Evolutionary conservation across 2,329 filamentous ascomycete species (phyloP).

Genomic region (Diaporthe helianthi): DNA sequence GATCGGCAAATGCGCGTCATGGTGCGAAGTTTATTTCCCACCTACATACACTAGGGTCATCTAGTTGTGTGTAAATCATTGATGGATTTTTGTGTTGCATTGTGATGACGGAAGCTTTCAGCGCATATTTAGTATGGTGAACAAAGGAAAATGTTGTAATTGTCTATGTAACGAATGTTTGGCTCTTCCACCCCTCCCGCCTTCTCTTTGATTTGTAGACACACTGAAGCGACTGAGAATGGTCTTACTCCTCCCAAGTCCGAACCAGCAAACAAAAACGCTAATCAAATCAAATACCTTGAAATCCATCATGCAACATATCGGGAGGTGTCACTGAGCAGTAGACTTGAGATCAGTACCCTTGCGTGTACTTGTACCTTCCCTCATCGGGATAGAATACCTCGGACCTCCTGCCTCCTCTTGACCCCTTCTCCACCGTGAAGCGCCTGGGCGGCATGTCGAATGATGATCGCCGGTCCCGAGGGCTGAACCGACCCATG

Average conservation of each 20-base stretch:
- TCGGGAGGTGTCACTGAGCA: not conserved
- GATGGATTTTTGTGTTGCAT: not conserved
- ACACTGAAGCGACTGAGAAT: conserved; percentile 7
- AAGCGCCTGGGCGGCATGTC: conserved; percentile 32
- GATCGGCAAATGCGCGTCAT: conserved; percentile 25
- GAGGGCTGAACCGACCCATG: conserved; percentile 25
- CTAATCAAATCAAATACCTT: conserved; percentile 1
- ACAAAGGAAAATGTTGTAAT: conserved; percentile 22
- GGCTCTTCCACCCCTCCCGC: not conserved
- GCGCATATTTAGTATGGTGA: not conserved
- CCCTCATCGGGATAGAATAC: conserved; percentile 32
- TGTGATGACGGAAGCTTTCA: not conserved
- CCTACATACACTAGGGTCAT: conserved; percentile 4
- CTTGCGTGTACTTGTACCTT: conserved; percentile 25
- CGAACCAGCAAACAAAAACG: not conserved
- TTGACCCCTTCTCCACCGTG: conserved; percentile 26
- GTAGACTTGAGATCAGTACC: not conserved
- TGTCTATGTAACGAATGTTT: conserved; percentile 22
- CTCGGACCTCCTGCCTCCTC: conserved; percentile 28
- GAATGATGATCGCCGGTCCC: conserved; percentile 29
- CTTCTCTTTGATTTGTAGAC: not conserved
- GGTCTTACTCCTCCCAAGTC: conserved; percentile 1
- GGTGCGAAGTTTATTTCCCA: conserved; percentile 21
- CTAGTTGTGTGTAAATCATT: not conserved
- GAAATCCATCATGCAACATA: not conserved